Base-by-base conservation (phyloP, 208 protist genomes). In the Balamuthia mandrillaris region DNA sequence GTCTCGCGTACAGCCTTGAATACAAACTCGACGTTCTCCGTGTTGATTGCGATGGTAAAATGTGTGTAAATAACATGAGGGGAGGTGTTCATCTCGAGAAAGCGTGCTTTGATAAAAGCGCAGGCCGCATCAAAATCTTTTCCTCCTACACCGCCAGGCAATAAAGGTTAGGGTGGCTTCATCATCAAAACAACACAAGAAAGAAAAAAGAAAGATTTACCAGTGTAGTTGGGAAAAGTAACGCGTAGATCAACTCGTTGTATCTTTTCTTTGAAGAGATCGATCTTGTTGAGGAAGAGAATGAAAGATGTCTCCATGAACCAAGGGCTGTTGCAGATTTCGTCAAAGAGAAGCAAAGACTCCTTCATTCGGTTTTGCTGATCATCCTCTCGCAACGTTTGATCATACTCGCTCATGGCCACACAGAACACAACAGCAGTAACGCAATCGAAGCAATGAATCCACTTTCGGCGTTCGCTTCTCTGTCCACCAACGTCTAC, bases 401-500 rank as follows among this genome's bases (percentile, higher is more conserved):
- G 88, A 58, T 94, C 90, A 63, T 70, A 96, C 41, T 89, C 86
- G 47, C 31, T 74, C 4, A 91, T 18, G 18, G 90, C 85, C 33
- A 93, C 88, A 58, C 86, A 90, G 77, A 96, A 96, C 29, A 96
- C 91, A 35, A 96, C 88, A 5, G 90, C 94, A 24, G 88, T 95
- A 0, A 96, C 93, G 61, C 90, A 88, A 37, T 95, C 88, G 81
- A 96, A 96, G 70, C 90, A 94, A 61, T 96, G 92, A 45, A 96
- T 95, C 94, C 94, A 96, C 77, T 96, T 95, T 49, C 88, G 91
- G 54, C 94, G 75, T 81, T 96, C 94, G n/a, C 83, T 90, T n/a
- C 94, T 58, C 86, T 96, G 94, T 24, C 94, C 93, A 77, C 94
- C 93, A 21, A 95, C 93, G 82, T 94, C 90, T 35, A 95, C 89